A percentile compares a stretch with the other conserved stretches of the same genome.
These are phyloP conservation scores for Sporothrix mexicana DNA, from an alignment of 2,329 filamentous ascomycete genomes.

Conservation along the genomic window DNA sequence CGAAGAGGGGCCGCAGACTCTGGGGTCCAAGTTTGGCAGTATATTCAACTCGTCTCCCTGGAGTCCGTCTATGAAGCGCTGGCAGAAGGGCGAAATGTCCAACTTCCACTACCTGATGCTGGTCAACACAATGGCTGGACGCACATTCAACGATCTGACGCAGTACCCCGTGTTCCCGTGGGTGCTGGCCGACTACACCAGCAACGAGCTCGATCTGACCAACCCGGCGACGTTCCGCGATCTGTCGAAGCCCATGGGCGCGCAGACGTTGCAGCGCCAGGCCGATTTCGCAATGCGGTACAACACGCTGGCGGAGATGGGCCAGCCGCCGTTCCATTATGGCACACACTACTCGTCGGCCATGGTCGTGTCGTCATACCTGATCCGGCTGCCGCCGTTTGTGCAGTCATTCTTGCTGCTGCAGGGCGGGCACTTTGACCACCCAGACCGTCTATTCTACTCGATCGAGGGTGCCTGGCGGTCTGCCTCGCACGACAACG, in stretches of 20 bases:
- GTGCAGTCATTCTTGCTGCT: conserved; percentile 93
- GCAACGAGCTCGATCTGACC: conserved; percentile 85
- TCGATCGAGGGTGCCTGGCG: conserved; percentile 90
- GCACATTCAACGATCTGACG: conserved; percentile 96
- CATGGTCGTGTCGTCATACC: conserved; percentile 97
- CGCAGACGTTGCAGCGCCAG: conserved; percentile 78
- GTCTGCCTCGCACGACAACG: conserved; percentile 86
- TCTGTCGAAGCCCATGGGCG: conserved; percentile 94
- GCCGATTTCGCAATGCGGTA: conserved; percentile 84
- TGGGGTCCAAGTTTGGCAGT: conserved; percentile 89
- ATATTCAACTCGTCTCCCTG: conserved; percentile 85
- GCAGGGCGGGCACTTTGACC: conserved; percentile 95
- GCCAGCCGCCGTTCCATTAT: conserved; percentile 92
- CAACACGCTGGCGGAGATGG: conserved; percentile 87
- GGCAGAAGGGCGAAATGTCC: conserved; percentile 93
- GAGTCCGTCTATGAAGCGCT: conserved; percentile 84
- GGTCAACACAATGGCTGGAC: conserved; percentile 94
- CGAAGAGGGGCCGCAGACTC: conserved; percentile 64
- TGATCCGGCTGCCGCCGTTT: conserved; percentile 94
- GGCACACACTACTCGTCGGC: conserved; percentile 98
- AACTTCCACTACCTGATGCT: conserved; percentile 99
- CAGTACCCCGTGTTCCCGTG: conserved; percentile 98
- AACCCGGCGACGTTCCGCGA: conserved; percentile 88
- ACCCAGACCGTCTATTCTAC: conserved; percentile 93
- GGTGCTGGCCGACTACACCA: conserved; percentile 95